phyloP scores from a whole-genome alignment of 2,329 filamentous ascomycete genomes.

The Nemania diffusa region DNA sequence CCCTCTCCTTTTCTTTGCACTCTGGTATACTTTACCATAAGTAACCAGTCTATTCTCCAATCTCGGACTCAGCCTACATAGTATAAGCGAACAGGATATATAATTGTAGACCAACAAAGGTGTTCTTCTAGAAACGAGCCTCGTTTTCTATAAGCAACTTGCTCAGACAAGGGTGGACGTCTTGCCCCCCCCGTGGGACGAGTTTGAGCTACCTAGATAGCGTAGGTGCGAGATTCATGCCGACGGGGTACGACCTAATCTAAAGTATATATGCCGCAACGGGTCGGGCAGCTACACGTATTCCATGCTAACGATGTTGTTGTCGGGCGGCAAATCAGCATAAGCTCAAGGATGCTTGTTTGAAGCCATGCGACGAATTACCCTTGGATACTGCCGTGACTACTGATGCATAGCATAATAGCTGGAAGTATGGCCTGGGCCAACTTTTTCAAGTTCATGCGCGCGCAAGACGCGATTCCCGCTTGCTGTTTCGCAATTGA shows the following conservation, averaged over 20 bases:
- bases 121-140: constrained; percentile 22
- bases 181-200: constrained; percentile 5
- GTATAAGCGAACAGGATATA: background rate
- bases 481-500: constrained; percentile 25
- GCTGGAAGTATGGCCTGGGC: background rate
- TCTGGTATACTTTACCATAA: constrained; percentile 4
- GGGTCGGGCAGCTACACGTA: constrained; percentile 24
- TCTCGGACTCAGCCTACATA: constrained; percentile 20
- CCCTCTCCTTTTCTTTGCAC: background rate
- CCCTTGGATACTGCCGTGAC: constrained; percentile 1
- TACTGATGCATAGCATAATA: constrained; percentile 12
- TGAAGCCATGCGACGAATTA: constrained; percentile 13
- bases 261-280: constrained; percentile 1
- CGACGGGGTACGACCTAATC: constrained; percentile 3
- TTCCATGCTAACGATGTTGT: background rate
- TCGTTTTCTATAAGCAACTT: background rate
- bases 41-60: background rate
- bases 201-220: constrained; percentile 21
- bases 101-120: background rate
- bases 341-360: background rate
- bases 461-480: constrained; percentile 18
- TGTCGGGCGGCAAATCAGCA: constrained; percentile 16
- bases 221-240: constrained; percentile 27
- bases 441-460: constrained; percentile 21
- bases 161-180: background rate